Evolutionary conservation across 345 rosid species (phyloP).

Genomic region (Salix arbutifolia): DNA sequence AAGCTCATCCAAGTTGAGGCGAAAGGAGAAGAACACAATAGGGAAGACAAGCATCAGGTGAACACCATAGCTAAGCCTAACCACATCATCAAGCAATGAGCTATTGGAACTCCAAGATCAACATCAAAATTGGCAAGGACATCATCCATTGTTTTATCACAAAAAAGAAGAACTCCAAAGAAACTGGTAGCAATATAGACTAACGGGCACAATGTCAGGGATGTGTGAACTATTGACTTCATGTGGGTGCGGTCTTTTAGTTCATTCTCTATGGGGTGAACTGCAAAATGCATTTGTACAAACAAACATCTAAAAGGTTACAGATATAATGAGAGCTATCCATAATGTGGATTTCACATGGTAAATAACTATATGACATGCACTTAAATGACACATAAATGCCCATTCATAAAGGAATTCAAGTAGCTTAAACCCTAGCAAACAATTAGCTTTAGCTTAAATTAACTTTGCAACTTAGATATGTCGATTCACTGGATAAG

Average conservation of each 20-base stretch:
- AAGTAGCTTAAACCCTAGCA: neutral
- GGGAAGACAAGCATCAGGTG: constrained; percentile 78
- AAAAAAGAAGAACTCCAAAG: constrained; percentile 64
- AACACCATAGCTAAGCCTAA: constrained; percentile 58
- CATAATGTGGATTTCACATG: neutral
- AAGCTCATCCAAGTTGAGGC: constrained; percentile 62
- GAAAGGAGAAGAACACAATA: constrained; percentile 60
- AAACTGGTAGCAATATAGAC: constrained; percentile 65
- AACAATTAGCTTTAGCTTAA: too few relatives aligned
- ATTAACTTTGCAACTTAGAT: neutral
- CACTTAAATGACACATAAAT: neutral
- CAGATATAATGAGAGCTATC: neutral
- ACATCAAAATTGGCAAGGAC: constrained; percentile 70
- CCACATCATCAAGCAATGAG: constrained; percentile 50
- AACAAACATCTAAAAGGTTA: neutral
- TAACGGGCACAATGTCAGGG: constrained; percentile 49
- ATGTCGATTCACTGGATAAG: too few relatives aligned
- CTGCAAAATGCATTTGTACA: constrained; percentile 33
- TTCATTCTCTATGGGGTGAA: constrained; percentile 66
- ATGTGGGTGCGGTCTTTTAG: constrained; percentile 49
- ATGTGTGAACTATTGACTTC: constrained; percentile 52
- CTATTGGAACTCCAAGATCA: constrained; percentile 62
- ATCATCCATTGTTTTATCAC: constrained; percentile 55
- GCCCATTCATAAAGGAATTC: neutral
- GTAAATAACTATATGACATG: neutral